These are phyloP conservation scores for Calonectria pseudoturangicola DNA, from an alignment of 2,329 filamentous ascomycete species.

Conservation along the genomic window DNA sequence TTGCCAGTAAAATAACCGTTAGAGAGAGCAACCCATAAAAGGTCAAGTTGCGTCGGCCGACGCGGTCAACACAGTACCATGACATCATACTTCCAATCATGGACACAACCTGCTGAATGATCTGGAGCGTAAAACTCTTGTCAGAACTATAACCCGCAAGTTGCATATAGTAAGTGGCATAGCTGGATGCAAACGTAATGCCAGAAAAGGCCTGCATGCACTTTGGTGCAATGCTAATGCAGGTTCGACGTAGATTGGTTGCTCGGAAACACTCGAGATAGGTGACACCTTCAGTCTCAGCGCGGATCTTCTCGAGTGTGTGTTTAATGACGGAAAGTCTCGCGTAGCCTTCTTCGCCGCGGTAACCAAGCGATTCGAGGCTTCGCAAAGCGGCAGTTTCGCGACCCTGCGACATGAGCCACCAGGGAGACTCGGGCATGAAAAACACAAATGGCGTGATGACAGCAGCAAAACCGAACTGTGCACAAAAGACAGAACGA, in stretches of 20 bases:
- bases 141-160: slow-evolving; percentile 62
- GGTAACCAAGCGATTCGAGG: slow-evolving; percentile 57
- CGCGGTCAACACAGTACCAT: slow-evolving; percentile 60
- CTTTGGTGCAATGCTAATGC: slow-evolving; percentile 61
- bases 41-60: slow-evolving; percentile 61
- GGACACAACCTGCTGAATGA: slow-evolving; percentile 62
- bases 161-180: slow-evolving; percentile 65
- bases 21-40: slow-evolving; percentile 58
- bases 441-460: slow-evolving; percentile 57
- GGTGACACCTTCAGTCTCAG: slow-evolving; percentile 60
- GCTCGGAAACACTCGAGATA: slow-evolving; percentile 64
- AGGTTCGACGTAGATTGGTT: slow-evolving; percentile 62
- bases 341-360: slow-evolving; percentile 53
- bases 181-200: slow-evolving; percentile 59
- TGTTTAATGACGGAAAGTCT: slow-evolving; percentile 55
- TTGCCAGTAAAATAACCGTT: slow-evolving; percentile 60
- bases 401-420: slow-evolving; percentile 59
- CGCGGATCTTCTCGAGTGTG: slow-evolving; percentile 58
- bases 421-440: slow-evolving; percentile 66
- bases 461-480: slow-evolving; percentile 58
- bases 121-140: slow-evolving; percentile 62
- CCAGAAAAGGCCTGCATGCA: slow-evolving; percentile 60
- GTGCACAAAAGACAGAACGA: slow-evolving; percentile 56
- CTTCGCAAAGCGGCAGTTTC: slow-evolving; percentile 59
- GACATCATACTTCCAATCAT: slow-evolving; percentile 64